Evolutionary conservation across 2,329 filamentous ascomycete species (phyloP), one percentile per base, ranked within the genome.

Genomic region (Akanthomyces lecanii): DNA sequence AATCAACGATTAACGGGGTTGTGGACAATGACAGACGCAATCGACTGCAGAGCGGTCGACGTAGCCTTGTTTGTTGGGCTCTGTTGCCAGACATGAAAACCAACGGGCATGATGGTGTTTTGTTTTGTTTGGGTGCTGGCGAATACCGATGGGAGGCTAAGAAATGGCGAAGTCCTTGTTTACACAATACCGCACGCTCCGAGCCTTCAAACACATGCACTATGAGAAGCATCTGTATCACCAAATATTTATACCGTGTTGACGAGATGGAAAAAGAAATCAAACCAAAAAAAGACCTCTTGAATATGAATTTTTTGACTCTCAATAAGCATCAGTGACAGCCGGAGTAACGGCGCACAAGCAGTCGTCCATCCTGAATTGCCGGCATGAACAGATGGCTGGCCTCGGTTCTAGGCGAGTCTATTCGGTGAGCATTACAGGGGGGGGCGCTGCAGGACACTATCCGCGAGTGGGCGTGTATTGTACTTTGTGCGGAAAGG

Each of bases 171-270:
- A 21, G 48, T 8, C 23, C 57, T 36, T 53, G 36, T 18, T 50
- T 36, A 25, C 25, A 52, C 57, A 51, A 21, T 21, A 45, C 30
- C 25, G 48, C 57, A 33, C 36, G 38, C 48, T 61, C 21, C 48
- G 44, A 61, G 38, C 44, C 48, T 53, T 45, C 44, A 21, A 47
- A 44, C 42, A 36, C 48, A 61, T 53, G 60, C 60, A 40, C 51
- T 62, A 62, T 50, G 60, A 50, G 45, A 62, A 50, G 60, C 51
- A 62, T 56, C 42, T 62, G 60, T 62, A 62, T 40, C 51, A 62
- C n/a, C 30, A 56, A 52, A 62, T 62, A 56, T 55, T 21, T 44
- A 62, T 62, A 62, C 52, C 51, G 30, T 47, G 40, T 53, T 47
- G 50, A 5, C 30, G 30, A 47, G 40, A 48, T 44, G 55, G 47